Evolutionary conservation across 768 basidiomycete species (phyloP).

Genomic region (Grammothele lineata): DNA sequence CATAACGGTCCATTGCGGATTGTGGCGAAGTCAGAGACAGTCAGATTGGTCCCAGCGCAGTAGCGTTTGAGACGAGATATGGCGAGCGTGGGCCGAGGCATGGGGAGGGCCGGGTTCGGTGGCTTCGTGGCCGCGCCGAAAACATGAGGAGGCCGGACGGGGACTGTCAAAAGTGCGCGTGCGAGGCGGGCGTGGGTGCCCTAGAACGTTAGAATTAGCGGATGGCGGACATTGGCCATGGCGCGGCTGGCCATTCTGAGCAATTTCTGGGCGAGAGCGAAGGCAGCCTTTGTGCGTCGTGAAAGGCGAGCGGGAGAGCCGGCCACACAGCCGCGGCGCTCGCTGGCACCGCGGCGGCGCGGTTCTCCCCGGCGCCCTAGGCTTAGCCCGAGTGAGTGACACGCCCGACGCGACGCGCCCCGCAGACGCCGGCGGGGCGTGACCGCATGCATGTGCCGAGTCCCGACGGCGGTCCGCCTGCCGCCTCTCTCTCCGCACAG

Average conservation of each 20-base stretch:
- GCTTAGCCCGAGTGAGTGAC: too few species aligned
- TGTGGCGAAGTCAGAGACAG: not conserved
- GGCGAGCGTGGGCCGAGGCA: conserved; percentile 8
- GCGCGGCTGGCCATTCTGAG: not conserved
- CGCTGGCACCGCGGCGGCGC: too few species aligned
- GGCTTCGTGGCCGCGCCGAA: conserved; percentile 14
- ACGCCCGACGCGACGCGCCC: too few species aligned
- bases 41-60: not conserved
- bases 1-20: not conserved
- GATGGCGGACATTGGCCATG: conserved; percentile 1
- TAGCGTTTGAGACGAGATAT: conserved; percentile 4
- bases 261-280: not conserved
- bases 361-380: too few species aligned
- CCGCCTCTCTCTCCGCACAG: too few species aligned
- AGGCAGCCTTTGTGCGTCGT: not conserved
- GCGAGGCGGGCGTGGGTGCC: conserved; percentile 9
- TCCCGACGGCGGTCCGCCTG: too few species aligned
- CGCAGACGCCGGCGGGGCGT: too few species aligned
- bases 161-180: conserved; percentile 8
- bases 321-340: not conserved
- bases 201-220: conserved; percentile 10
- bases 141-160: conserved; percentile 14
- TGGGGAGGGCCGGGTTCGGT: conserved; percentile 14
- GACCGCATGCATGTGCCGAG: too few species aligned
- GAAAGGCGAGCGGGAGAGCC: conserved; percentile 1